Conservation (phyloP, 129 eudicot species). For the Flaveria robusta region DNA sequence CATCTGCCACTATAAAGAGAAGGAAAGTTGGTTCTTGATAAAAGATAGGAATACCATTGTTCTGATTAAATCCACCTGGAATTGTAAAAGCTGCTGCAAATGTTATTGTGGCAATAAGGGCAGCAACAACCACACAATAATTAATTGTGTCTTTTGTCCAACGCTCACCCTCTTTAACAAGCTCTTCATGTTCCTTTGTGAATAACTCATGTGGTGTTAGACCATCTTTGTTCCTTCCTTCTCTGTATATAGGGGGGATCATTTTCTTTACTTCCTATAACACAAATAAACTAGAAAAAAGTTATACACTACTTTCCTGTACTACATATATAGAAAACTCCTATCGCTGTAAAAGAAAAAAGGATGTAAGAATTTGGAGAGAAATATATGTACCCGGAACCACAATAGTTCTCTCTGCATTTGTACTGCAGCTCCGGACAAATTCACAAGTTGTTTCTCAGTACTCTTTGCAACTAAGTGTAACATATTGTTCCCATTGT, state of each 20-base stretch:
- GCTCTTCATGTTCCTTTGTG: conserved; percentile 6
- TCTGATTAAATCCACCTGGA: conserved; percentile 2
- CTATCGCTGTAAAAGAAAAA: neutral
- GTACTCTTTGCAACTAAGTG: conserved; percentile 5
- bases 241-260: neutral
- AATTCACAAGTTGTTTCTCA: neutral
- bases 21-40: neutral
- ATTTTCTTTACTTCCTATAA: conserved; percentile 4
- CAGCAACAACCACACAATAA: neutral
- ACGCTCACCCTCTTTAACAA: neutral
- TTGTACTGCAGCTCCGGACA: neutral
- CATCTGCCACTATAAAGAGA: neutral
- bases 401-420: neutral
- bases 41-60: neutral
- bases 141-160: neutral
- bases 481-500: neutral
- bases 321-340: neutral
- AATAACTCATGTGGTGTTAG: conserved; percentile 16
- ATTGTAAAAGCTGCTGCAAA: neutral
- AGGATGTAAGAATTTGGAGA: neutral
- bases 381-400: neutral
- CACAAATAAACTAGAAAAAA: neutral
- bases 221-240: conserved; percentile 1
- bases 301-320: neutral
- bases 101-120: conserved; percentile 14